phyloP scores from a whole-genome alignment of 805 yeast species.

The Blastobotrys parvus region DNA sequence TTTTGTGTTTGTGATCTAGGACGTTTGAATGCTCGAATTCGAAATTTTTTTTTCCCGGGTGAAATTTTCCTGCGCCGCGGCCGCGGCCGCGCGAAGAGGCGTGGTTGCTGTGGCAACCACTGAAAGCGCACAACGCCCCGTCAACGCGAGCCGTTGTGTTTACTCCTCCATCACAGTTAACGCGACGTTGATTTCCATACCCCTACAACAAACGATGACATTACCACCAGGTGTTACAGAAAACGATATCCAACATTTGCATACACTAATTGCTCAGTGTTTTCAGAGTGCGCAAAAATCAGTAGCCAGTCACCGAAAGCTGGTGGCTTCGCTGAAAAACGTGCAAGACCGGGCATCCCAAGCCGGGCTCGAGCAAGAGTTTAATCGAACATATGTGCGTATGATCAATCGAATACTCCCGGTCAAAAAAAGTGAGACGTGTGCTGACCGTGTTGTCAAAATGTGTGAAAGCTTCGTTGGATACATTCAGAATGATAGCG shows the following conservation, averaged over 20 bases:
- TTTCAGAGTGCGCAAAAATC: conserved; percentile 76
- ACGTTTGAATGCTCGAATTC: too few relatives aligned
- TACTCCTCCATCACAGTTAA: not conserved
- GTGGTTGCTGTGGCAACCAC: too few relatives aligned
- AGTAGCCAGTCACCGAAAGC: conserved; percentile 68
- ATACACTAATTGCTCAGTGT: conserved; percentile 37
- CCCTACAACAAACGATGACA: not conserved
- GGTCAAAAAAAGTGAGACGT: conserved; percentile 57
- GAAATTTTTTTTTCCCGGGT: too few relatives aligned
- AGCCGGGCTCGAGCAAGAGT: conserved; percentile 47
- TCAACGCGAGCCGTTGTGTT: not conserved
- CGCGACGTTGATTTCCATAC: too few relatives aligned
- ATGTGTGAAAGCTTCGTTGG: conserved; percentile 53
- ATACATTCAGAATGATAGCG: conserved; percentile 31
- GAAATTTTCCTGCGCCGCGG: too few relatives aligned
- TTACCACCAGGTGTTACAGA: conserved; percentile 13
- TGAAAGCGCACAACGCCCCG: not conserved
- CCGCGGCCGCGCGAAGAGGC: too few relatives aligned
- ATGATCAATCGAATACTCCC: conserved; percentile 58
- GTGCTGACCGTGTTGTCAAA: conserved; percentile 71
- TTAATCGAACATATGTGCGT: conserved; percentile 51
- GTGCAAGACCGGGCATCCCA: conserved; percentile 49
- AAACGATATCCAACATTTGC: conserved; percentile 11
- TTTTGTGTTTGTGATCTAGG: too few relatives aligned
- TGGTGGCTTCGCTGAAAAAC: conserved; percentile 48